These are phyloP conservation scores for Candida succiphila DNA, from an alignment of 805 yeast species.

Conservation along the genomic window DNA sequence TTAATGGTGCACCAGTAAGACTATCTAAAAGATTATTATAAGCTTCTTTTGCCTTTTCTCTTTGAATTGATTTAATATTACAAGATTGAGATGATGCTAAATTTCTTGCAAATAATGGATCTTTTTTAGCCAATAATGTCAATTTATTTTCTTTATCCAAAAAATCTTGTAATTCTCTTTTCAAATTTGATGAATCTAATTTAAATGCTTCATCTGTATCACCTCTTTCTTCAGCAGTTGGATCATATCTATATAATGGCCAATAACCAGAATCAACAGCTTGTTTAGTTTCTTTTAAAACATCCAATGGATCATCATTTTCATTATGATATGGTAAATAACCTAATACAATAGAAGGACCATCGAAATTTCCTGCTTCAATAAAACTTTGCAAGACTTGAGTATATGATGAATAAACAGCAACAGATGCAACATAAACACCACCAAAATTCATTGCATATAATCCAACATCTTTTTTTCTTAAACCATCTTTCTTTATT, in stretches of 20 bases:
- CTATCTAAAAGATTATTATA: constrained; percentile 73
- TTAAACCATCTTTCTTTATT: constrained; percentile 29
- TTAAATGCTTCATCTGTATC: constrained; percentile 47
- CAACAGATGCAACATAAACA: constrained; percentile 88
- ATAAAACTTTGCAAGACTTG: constrained; percentile 81
- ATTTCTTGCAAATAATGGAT: constrained; percentile 72
- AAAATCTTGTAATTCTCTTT: constrained; percentile 67
- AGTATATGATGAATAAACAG: constrained; percentile 87
- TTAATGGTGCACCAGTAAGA: constrained; percentile 83
- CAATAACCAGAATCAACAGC: constrained; percentile 94
- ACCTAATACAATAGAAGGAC: constrained; percentile 88
- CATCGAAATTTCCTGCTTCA: constrained; percentile 83
- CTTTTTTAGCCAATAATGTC: constrained; percentile 58
- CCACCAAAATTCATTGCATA: constrained; percentile 91
- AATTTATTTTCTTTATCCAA: constrained; percentile 85
- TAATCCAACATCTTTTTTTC: constrained; percentile 88
- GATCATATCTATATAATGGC: constrained; percentile 88
- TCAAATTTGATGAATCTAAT: constrained; percentile 76
- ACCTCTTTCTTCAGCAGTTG: constrained; percentile 35
- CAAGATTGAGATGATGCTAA: constrained; percentile 54
- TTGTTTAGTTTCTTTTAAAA: constrained; percentile 76
- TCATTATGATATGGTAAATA: constrained; percentile 71
- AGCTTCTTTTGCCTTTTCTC: constrained; percentile 62
- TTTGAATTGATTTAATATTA: constrained; percentile 49
- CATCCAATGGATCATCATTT: constrained; percentile 56